phyloP scores from a whole-genome alignment of 495 filamentous ascomycete genomes.

The Hypoxylon lenormandii region DNA sequence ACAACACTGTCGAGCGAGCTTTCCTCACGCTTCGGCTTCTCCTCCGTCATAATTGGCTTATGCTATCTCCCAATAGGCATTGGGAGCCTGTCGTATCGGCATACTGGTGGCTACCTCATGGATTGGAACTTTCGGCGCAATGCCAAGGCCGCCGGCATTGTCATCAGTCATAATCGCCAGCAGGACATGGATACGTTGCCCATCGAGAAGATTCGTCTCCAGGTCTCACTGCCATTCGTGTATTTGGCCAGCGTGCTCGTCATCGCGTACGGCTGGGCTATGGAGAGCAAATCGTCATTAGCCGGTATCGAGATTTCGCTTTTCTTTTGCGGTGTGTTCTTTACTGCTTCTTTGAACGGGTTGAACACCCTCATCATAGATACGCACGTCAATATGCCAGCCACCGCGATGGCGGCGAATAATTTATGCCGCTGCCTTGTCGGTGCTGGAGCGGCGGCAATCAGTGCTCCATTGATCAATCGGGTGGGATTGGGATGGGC shows the following conservation, averaged over 20 bases:
- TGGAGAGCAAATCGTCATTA: conserved; percentile 53
- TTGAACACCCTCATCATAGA: conserved; percentile 62
- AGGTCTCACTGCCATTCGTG: conserved; percentile 55
- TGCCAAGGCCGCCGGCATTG: conserved; percentile 49
- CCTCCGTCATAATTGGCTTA: conserved; percentile 59
- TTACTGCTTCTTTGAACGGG: conserved; percentile 38
- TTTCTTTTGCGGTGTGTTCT: conserved; percentile 56
- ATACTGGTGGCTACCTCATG: conserved; percentile 54
- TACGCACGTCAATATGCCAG: conserved; percentile 55
- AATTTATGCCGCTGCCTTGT: conserved; percentile 63
- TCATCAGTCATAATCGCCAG: conserved; percentile 55
- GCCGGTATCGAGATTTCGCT: conserved; percentile 51
- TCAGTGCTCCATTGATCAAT: conserved; percentile 57
- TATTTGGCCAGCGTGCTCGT: conserved; percentile 53
- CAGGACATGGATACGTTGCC: conserved; percentile 57
- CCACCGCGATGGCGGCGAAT: conserved; percentile 61
- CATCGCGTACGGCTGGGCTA: conserved; percentile 64
- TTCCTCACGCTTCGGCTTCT: conserved; percentile 54
- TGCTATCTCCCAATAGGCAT: conserved; percentile 62
- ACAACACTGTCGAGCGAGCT: conserved; percentile 54
- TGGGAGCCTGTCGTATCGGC: conserved; percentile 54
- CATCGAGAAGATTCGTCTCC: conserved; percentile 58
- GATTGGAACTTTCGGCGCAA: conserved; percentile 60
- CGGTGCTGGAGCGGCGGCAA: conserved; percentile 58
- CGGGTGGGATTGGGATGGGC: conserved; percentile 64